A percentile compares a stretch with the other conserved stretches of the same genome.
Evolutionary conservation across 805 yeast species (phyloP).

Genomic region (Kluyveromyces nonfermentans): DNA sequence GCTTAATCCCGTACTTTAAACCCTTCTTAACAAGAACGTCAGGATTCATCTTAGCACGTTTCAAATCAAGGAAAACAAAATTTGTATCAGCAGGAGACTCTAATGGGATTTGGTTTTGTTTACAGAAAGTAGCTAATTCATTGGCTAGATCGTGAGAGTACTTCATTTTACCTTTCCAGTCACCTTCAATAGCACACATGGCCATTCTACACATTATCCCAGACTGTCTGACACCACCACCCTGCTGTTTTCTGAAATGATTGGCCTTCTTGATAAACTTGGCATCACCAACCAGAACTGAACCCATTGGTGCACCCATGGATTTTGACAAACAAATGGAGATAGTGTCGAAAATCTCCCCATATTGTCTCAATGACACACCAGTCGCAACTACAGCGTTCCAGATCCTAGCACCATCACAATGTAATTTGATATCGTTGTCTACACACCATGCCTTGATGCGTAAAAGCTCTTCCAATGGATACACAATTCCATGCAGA

Average conservation of each 20-base stretch:
- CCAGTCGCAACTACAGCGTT: slow-evolving; percentile 69
- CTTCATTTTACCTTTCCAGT: slow-evolving; percentile 44
- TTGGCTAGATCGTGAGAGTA: slow-evolving; percentile 43
- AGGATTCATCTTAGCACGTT: slow-evolving; percentile 46
- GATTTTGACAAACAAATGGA: slow-evolving; percentile 85
- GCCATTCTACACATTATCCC: slow-evolving; percentile 83
- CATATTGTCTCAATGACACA: slow-evolving; percentile 57
- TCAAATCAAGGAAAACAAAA: slow-evolving; percentile 67
- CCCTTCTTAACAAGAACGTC: slow-evolving; percentile 45
- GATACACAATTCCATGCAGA: slow-evolving; percentile 71
- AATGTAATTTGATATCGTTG: slow-evolving; percentile 54
- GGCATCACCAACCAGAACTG: slow-evolving; percentile 63
- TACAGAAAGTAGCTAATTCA: slow-evolving; percentile 44
- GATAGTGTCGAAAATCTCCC: slow-evolving; percentile 75
- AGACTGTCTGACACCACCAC: slow-evolving; percentile 88
- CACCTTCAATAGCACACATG: slow-evolving; percentile 61
- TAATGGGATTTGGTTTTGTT: slow-evolving; percentile 42
- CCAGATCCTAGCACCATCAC: slow-evolving; percentile 96
- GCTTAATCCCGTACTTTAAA: slow-evolving; percentile 48
- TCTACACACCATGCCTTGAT: slow-evolving; percentile 63
- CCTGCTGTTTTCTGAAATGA: slow-evolving; percentile 84
- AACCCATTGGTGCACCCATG: slow-evolving; percentile 90
- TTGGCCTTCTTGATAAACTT: slow-evolving; percentile 58
- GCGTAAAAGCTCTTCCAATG: slow-evolving; percentile 63
- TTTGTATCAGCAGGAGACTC: slow-evolving; percentile 77